phyloP scores from a whole-genome alignment of 2,329 filamentous ascomycete genomes.

The Mollisia scopiformis region DNA sequence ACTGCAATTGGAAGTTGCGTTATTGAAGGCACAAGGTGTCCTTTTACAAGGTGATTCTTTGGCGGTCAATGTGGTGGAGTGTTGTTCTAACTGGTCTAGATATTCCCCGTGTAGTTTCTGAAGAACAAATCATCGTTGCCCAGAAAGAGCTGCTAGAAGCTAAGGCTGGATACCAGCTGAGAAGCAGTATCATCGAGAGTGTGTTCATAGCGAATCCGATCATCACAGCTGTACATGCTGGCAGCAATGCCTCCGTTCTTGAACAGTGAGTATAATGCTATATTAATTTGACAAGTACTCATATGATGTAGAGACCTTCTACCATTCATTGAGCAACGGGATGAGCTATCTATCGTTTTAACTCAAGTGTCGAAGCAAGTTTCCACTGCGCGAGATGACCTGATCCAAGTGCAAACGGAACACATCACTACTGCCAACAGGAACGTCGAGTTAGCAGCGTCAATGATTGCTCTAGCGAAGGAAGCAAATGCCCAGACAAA shows the following conservation, averaged over 20 bases:
- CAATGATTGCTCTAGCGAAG: constrained; percentile 65
- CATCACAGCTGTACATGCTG: constrained; percentile 75
- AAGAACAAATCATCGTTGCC: constrained; percentile 57
- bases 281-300: constrained; percentile 1
- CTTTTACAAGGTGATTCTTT: constrained; percentile 29
- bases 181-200: constrained; percentile 68
- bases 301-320: constrained; percentile 48
- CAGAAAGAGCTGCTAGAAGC: constrained; percentile 69
- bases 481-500: constrained; percentile 55
- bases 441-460: constrained; percentile 65
- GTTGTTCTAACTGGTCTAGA: constrained; percentile 15
- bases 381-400: constrained; percentile 51
- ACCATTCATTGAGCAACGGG: constrained; percentile 67
- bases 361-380: constrained; percentile 60
- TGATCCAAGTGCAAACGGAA: constrained; percentile 61
- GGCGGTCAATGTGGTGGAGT: neutral
- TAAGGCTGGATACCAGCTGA: constrained; percentile 69
- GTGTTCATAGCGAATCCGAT: constrained; percentile 75
- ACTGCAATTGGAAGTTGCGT: constrained; percentile 71
- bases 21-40: constrained; percentile 53
- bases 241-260: constrained; percentile 62
- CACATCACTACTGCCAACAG: constrained; percentile 56
- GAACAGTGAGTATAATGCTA: constrained; percentile 60
- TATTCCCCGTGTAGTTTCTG: constrained; percentile 41
- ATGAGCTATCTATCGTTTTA: constrained; percentile 65